phyloP scores from a whole-genome alignment of 139 green algal genomes.

The Tetradesmus lagerheimii region DNA sequence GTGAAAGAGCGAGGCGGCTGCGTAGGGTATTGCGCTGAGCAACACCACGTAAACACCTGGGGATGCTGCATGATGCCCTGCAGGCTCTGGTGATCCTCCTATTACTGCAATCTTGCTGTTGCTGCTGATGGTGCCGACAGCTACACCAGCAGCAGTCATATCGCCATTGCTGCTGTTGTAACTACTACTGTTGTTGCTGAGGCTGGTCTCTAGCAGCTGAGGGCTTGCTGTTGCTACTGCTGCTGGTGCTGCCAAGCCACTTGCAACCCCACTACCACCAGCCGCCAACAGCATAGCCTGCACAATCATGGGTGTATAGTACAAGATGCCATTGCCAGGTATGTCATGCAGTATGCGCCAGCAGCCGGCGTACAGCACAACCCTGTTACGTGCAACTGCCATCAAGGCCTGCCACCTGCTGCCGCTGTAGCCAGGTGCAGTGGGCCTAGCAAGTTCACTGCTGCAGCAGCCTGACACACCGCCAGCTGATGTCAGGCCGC shows the following conservation, averaged over 20 bases:
- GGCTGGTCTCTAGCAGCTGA: not conserved
- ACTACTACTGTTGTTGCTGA: not conserved
- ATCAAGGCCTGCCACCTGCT: conserved; percentile 1
- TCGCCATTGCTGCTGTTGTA: not conserved
- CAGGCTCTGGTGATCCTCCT: not conserved
- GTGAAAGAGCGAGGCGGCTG: conserved; percentile 24
- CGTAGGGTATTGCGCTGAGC: conserved; percentile 31
- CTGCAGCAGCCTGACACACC: not conserved
- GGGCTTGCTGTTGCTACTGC: not conserved
- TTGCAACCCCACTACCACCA: not conserved
- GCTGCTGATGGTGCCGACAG: not conserved
- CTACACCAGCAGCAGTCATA: not conserved
- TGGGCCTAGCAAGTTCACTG: not conserved
- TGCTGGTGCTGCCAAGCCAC: not conserved
- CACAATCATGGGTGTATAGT: conserved; percentile 38
- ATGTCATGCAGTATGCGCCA: conserved; percentile 41
- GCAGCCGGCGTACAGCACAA: conserved; percentile 37
- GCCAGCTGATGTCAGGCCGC: not conserved
- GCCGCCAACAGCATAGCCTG: conserved; percentile 14
- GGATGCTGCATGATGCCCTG: not conserved
- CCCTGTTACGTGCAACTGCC: conserved; percentile 12
- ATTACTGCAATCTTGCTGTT: not conserved
- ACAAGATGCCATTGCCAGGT: conserved; percentile 29
- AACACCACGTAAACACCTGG: conserved; percentile 1
- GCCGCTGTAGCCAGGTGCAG: not conserved